Evolutionary conservation across 2,329 filamentous ascomycete species (phyloP).

Genomic region (Calonectria pteridis): DNA sequence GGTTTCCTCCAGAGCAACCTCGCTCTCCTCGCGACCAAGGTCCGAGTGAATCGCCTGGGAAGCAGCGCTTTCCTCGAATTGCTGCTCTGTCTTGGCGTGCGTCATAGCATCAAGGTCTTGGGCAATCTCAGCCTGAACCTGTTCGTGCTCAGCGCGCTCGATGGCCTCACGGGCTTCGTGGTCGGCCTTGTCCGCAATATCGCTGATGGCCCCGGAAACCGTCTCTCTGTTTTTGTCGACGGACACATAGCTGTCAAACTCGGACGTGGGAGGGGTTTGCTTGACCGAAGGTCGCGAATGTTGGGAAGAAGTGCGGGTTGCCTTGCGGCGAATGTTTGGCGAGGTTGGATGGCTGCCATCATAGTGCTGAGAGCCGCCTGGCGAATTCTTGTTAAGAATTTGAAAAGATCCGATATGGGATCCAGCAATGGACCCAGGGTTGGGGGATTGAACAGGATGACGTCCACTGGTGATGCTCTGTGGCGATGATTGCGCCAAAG

Average conservation of each 20-base stretch:
- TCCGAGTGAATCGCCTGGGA: slow-evolving; percentile 65
- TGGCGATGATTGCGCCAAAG: slow-evolving; percentile 55
- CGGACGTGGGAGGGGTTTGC: slow-evolving; percentile 48
- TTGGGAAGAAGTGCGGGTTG: slow-evolving; percentile 52
- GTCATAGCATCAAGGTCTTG: slow-evolving; percentile 62
- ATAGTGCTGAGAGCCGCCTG: slow-evolving; percentile 51
- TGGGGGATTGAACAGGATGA: slow-evolving; percentile 41
- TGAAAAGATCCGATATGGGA: slow-evolving; percentile 54
- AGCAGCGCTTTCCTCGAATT: slow-evolving; percentile 64
- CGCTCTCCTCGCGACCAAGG: slow-evolving; percentile 66
- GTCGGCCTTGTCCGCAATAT: slow-evolving; percentile 68
- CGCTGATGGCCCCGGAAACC: slow-evolving; percentile 77
- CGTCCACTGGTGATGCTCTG: slow-evolving; percentile 55
- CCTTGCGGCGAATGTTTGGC: slow-evolving; percentile 54
- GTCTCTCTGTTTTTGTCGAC: slow-evolving; percentile 75
- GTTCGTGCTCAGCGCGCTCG: slow-evolving; percentile 65
- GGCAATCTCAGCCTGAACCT: slow-evolving; percentile 60
- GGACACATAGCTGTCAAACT: slow-evolving; percentile 45
- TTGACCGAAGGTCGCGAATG: slow-evolving; percentile 45
- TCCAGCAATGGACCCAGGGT: slow-evolving; percentile 32
- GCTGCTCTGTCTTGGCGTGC: slow-evolving; percentile 64
- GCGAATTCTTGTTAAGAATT: slow-evolving; percentile 65
- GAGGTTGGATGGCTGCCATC: slow-evolving; percentile 61
- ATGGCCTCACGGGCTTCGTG: slow-evolving; percentile 74
- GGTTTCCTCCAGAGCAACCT: slow-evolving; percentile 64